These are phyloP conservation scores for Didymella glomerata DNA, from an alignment of 2,329 filamentous ascomycete species.

Conservation along the genomic window DNA sequence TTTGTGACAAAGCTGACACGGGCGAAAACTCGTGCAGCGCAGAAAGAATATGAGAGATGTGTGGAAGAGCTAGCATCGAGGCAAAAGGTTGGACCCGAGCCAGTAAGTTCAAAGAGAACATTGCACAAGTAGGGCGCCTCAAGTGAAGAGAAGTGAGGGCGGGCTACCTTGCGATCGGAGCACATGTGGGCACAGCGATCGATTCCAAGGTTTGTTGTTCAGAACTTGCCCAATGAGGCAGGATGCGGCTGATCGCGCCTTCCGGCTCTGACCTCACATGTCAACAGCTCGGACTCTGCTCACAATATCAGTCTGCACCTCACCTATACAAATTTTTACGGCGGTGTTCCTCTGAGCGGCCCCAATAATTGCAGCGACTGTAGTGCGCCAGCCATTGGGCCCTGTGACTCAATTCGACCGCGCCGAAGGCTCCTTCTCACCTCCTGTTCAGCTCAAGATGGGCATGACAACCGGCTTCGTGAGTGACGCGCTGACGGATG, in stretches of 20 bases:
- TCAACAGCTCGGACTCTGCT: constrained; percentile 9
- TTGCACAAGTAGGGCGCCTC: background rate
- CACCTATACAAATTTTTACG: background rate
- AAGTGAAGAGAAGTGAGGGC: background rate
- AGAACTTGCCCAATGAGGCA: constrained; percentile 14
- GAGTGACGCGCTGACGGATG: constrained; percentile 24
- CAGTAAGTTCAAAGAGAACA: background rate
- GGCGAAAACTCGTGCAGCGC: no score
- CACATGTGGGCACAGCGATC: constrained; percentile 1
- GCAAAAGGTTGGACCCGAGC: no score
- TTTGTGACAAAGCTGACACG: no score
- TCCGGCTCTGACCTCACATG: constrained; percentile 20
- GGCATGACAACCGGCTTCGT: constrained; percentile 63
- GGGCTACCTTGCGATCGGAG: background rate
- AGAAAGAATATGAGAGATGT: no score
- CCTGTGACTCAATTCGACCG: background rate
- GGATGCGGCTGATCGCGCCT: constrained; percentile 17
- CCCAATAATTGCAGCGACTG: background rate
- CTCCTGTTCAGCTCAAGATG: constrained; percentile 46
- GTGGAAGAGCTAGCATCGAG: no score
- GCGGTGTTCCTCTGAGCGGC: no score
- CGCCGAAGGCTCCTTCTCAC: constrained; percentile 2
- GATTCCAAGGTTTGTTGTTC: background rate
- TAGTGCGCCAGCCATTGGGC: constrained; percentile 13
- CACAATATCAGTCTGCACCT: constrained; percentile 2